Base-by-base conservation (phyloP, 306 rosid genomes). In the Malus asiatica region DNA sequence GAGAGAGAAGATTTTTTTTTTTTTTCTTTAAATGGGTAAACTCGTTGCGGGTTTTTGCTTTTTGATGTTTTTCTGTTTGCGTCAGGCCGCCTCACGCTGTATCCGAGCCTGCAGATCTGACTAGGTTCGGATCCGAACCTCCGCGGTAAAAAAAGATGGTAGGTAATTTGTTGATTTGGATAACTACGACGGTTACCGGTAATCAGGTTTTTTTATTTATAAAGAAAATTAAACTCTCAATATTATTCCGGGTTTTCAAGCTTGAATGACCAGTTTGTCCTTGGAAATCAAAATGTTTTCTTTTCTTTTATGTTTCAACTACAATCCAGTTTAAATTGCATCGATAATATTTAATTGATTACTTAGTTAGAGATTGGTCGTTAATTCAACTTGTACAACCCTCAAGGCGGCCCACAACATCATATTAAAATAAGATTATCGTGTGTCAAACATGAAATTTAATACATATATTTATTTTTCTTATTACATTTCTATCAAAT, bases 81-180 rank as follows among this genome's bases (percentile, higher is more conserved):
- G 72, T 72, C 38, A 11, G 30, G 74, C 65, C 45, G 57, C 69
- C 71, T 15, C 57, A 32, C 7, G 64, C 2, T 40, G 4, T 25
- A 8, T 27, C 77, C 68, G 29, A 35, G 15, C 33, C 68, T 30
- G 2, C 52, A 11, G 75, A 66, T 53, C 12, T 70, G 55, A 42
- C 62, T 66, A 77, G 84, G 76, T 25, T 48, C 78, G 78, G 85
- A 25, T 25, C 80, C 84, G 80, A 69, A 69, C 71, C 87, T 72
- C 32, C 12, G 69, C 44, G 9, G 23, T 20, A 18, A 63, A 57
- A 44, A 35, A 35, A 42, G 4, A 16, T 0, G 44, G 30, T 20
- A 71, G 20, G 46, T 71, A 52, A 52, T 20, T 53, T 52, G 29
- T 6, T 4, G 19, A 16, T 63, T 16, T 63, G 42, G 22, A 63